Percentiles rank a stretch among this genome's conserved stretches.
Evolutionary conservation across 2,329 filamentous ascomycete genomes (phyloP).

Genomic region (Penicillium sclerotiorum): DNA sequence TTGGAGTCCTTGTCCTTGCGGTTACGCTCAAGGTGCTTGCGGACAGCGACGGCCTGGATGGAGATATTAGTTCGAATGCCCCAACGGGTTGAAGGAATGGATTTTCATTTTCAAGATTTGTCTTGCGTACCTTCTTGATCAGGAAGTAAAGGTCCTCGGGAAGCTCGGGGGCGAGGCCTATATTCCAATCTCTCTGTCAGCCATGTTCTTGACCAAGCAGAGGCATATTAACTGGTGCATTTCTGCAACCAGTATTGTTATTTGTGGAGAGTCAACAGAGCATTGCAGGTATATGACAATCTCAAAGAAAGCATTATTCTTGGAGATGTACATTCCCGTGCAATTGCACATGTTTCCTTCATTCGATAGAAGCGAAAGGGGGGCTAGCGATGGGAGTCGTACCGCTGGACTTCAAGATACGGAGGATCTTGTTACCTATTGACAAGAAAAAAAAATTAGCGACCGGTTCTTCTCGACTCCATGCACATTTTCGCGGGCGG

Average conservation of each 20-base stretch:
- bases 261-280: slow-evolving; percentile 12
- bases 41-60: slow-evolving; percentile 90
- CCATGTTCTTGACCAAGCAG: slow-evolving; percentile 75
- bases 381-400: slow-evolving; percentile 51
- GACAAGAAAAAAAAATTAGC: slow-evolving; percentile 44
- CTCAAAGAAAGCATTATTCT: slow-evolving; percentile 3
- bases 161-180: slow-evolving; percentile 97
- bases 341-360: slow-evolving; percentile 22
- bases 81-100: too few species aligned
- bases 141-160: slow-evolving; percentile 99
- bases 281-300: slow-evolving; percentile 9
- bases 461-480: slow-evolving; percentile 6
- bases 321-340: slow-evolving; percentile 4
- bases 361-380: slow-evolving; percentile 26
- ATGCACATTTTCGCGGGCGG: not conserved
- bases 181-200: slow-evolving; percentile 85
- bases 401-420: slow-evolving; percentile 98
- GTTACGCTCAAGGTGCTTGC: slow-evolving; percentile 99
- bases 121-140: slow-evolving; percentile 88
- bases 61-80: too few species aligned
- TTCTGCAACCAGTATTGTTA: slow-evolving; percentile 29
- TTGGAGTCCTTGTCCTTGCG: slow-evolving; percentile 99
- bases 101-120: not conserved
- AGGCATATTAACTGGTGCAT: slow-evolving; percentile 62
- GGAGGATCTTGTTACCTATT: slow-evolving; percentile 97